Base-by-base conservation (phyloP, 495 filamentous ascomycete species). In the Umbilicaria muhlenbergii region DNA sequence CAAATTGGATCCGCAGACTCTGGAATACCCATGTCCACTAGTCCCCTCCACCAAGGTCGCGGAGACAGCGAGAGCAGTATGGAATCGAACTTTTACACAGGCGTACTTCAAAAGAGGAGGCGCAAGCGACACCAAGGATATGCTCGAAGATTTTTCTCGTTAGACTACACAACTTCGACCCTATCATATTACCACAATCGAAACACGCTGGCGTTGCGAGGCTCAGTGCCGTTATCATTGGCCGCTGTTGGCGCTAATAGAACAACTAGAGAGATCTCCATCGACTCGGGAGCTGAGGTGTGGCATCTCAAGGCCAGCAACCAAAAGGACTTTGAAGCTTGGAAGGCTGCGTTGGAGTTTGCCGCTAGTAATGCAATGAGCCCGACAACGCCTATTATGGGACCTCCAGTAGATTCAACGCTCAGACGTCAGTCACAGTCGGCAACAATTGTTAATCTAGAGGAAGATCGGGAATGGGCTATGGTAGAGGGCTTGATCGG, bases 181-280 rank as follows among this genome's bases (percentile, higher is more conserved):
- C 62, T 98, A 32, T 94, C 88, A 2, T 98, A 98, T 60, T 98
- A 95, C 53, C 83, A 92, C 55, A 87, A 89, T 54, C 80, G 81
- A 28, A 86, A 92, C 53, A 94, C 87, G 8, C 83, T 86, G 11
- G 83, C 86, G 1, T 66, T 98, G 16, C 75, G 91, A 41, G 91
- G 91, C 12, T 84, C 92, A 17, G 92, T 96, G 44, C 91, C 91
- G 4, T 71, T 98, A 12, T 84, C 84, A 16, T 61, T 98, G 45
- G 92, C 91, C 14, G 91, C 85, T 2, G 81, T 96, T 24, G 81
- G 85, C 2, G 86, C 86, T 14, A 87, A 91, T 53, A 83, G 86
- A 51, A 76, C 78, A 53, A 73, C 81, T 36, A 74, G 86, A 39
- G 87, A 96, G 63, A 94, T 98, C 21, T 93, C 84, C 12, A 86